A percentile compares a stretch with the other conserved stretches of the same genome.
Conservation (phyloP, 345 rosid species). For the Euphorbia peplus region DNA sequence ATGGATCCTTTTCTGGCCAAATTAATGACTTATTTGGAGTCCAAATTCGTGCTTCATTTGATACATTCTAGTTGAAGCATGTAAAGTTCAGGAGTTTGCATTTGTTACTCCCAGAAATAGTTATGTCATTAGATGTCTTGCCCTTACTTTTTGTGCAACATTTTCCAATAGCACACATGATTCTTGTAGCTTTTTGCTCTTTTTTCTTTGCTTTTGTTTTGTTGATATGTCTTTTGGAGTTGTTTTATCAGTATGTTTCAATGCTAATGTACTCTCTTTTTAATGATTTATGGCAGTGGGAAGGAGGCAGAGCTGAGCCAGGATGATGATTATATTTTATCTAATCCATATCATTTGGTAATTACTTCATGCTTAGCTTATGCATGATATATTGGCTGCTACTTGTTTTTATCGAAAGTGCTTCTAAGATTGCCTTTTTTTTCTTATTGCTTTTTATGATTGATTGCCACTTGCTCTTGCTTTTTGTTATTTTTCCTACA, state of each 20-base stretch:
- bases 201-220: background rate
- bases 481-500: background rate
- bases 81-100: background rate
- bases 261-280: conserved; percentile 17
- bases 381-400: background rate
- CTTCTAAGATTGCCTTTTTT: conserved; percentile 2
- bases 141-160: conserved; percentile 1
- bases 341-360: conserved; percentile 98
- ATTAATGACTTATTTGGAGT: background rate
- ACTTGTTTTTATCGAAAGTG: conserved; percentile 8
- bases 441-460: background rate
- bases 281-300: conserved; percentile 44
- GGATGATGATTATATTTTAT: conserved; percentile 86
- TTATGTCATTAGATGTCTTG: background rate
- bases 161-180: conserved; percentile 1
- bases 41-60: background rate
- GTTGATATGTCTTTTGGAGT: conserved; percentile 7
- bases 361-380: conserved; percentile 8
- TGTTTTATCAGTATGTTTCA: conserved; percentile 15
- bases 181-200: conserved; percentile 6
- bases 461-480: background rate
- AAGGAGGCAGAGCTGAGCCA: conserved; percentile 68
- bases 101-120: background rate
- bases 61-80: background rate
- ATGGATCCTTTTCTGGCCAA: background rate